Percentiles rank a stretch among this genome's conserved stretches.
phyloP scores from a whole-genome alignment of 1,284 basidiomycete species.

The Bondarzewia mesenterica region DNA sequence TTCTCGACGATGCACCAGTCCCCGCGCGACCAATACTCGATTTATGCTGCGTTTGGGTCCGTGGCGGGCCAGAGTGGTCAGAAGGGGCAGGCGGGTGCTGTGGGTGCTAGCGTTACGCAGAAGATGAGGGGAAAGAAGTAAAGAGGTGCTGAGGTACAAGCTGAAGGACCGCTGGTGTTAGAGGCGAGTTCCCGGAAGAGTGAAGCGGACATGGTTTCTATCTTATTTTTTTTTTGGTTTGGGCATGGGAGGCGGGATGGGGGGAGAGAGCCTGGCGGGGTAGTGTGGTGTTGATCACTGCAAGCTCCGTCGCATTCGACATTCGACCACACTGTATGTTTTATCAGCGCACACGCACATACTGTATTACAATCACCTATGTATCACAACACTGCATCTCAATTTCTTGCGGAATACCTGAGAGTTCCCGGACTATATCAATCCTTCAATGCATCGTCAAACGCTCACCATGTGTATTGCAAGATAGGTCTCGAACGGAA shows the following conservation, averaged over 20 bases:
- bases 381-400: not conserved
- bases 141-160: no score
- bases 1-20: constrained; percentile 57
- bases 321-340: not conserved
- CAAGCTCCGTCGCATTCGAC: not conserved
- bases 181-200: no score
- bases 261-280: not conserved
- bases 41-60: constrained; percentile 46
- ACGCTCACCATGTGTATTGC: no score
- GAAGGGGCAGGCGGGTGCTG: constrained; percentile 16
- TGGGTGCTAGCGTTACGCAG: constrained; percentile 21
- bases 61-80: constrained; percentile 23
- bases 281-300: not conserved
- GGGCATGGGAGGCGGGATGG: not conserved
- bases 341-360: not conserved
- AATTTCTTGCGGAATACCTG: not conserved
- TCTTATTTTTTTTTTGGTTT: not conserved
- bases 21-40: constrained; percentile 55
- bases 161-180: not conserved
- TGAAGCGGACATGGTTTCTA: no score
- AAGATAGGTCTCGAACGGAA: no score
- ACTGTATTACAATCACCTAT: constrained; percentile 2
- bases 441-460: no score
- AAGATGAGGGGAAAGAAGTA: constrained; percentile 21
- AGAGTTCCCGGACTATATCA: no score